These are phyloP conservation scores for Rhodotorula sphaerocarpa DNA, from an alignment of 768 basidiomycete genomes.

Conservation along the genomic window DNA sequence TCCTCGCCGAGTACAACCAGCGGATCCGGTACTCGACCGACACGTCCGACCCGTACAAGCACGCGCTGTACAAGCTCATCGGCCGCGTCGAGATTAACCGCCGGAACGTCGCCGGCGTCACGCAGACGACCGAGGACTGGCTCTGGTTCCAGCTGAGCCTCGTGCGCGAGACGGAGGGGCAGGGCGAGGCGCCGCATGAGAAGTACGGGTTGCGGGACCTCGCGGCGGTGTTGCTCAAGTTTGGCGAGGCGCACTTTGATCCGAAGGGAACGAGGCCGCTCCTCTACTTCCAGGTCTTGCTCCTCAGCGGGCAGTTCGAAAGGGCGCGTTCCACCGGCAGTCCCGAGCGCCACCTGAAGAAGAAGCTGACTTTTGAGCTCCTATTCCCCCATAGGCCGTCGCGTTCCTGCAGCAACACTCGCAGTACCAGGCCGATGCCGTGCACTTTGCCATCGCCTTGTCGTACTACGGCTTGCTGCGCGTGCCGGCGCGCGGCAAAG, in stretches of 20 bases:
- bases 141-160: constrained; percentile 92
- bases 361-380: background rate
- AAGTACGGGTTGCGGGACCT: constrained; percentile 49
- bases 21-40: constrained; percentile 76
- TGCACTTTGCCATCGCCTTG: constrained; percentile 84
- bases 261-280: constrained; percentile 53
- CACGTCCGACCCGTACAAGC: constrained; percentile 87
- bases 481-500: constrained; percentile 69
- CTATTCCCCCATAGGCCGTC: constrained; percentile 56
- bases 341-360: too few species aligned
- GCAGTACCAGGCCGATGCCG: constrained; percentile 82
- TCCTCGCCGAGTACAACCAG: constrained; percentile 51
- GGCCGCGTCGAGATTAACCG: constrained; percentile 78
- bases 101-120: constrained; percentile 72
- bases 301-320: constrained; percentile 92
- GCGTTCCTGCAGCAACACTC: constrained; percentile 79
- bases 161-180: constrained; percentile 66
- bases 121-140: constrained; percentile 93
- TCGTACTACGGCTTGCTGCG: constrained; percentile 87
- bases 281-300: constrained; percentile 55
- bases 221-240: constrained; percentile 42
- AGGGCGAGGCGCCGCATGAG: constrained; percentile 48
- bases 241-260: constrained; percentile 47
- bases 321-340: constrained; percentile 58
- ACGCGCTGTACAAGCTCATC: constrained; percentile 90